These are phyloP conservation scores for Prosopis cineraria DNA, from an alignment of 306 rosid genomes.

Conservation along the genomic window DNA sequence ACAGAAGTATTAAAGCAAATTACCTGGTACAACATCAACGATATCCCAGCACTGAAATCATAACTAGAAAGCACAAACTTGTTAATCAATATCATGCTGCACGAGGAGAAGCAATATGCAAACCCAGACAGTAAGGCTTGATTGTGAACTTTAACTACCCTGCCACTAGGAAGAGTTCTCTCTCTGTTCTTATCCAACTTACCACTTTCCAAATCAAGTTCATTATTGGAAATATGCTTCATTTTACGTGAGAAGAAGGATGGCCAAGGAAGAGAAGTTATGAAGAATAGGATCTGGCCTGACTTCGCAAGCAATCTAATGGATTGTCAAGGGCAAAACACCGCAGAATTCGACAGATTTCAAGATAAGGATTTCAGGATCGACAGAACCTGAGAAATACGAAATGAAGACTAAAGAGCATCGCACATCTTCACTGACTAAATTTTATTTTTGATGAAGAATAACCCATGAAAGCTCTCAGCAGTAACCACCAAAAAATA, in stretches of 20 bases:
- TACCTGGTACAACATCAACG: slow-evolving; percentile 96
- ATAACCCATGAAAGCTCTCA: slow-evolving; percentile 21
- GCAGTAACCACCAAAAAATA: slow-evolving; percentile 1
- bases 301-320: background rate
- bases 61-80: slow-evolving; percentile 93
- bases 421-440: slow-evolving; percentile 22
- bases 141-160: slow-evolving; percentile 61
- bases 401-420: slow-evolving; percentile 5
- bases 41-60: slow-evolving; percentile 88
- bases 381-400: background rate
- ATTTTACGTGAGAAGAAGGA: slow-evolving; percentile 36
- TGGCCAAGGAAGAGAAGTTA: background rate
- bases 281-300: background rate
- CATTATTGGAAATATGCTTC: slow-evolving; percentile 62
- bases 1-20: slow-evolving; percentile 13
- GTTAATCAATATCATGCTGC: slow-evolving; percentile 94
- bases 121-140: slow-evolving; percentile 90
- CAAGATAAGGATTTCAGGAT: slow-evolving; percentile 30
- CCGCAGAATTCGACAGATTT: slow-evolving; percentile 15
- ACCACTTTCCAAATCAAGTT: slow-evolving; percentile 72
- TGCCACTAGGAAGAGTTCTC: slow-evolving; percentile 44
- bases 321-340: background rate
- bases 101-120: slow-evolving; percentile 89
- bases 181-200: slow-evolving; percentile 64
- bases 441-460: background rate